Percentiles rank a stretch among this genome's conserved stretches.
These are phyloP conservation scores for Paracoccidioides lutzii DNA, from an alignment of 2,329 filamentous ascomycete genomes.

Conservation along the genomic window DNA sequence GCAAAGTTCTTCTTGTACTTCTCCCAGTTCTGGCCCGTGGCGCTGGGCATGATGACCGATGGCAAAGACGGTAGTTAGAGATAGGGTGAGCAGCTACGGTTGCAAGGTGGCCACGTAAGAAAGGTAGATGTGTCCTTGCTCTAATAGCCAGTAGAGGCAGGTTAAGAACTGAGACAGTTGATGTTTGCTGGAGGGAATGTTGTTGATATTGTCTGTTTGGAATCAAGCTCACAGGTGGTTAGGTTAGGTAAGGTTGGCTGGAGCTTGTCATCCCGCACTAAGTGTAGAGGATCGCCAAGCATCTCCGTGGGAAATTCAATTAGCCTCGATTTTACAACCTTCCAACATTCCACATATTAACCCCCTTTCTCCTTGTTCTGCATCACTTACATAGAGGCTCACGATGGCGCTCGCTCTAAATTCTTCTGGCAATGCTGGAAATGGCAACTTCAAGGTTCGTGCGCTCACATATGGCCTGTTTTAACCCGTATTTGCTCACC, in stretches of 20 bases:
- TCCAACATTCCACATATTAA: slow-evolving; percentile 14
- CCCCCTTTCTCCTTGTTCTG: slow-evolving; percentile 14
- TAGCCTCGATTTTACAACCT: slow-evolving; percentile 2
- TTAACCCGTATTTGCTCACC: slow-evolving; percentile 25
- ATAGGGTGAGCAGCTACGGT: background rate
- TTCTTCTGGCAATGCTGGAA: slow-evolving; percentile 39
- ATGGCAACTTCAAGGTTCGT: slow-evolving; percentile 54
- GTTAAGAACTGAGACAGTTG: background rate
- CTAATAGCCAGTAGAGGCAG: background rate
- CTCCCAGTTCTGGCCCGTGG: slow-evolving; percentile 90
- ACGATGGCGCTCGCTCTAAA: slow-evolving; percentile 40
- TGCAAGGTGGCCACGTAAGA: background rate
- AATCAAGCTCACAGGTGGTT: background rate
- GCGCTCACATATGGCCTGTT: background rate
- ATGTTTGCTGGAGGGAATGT: background rate
- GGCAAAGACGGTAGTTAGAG: slow-evolving; percentile 14
- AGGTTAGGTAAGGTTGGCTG: background rate
- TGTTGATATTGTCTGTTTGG: background rate
- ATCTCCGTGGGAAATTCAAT: slow-evolving; percentile 1
- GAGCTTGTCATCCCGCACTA: slow-evolving; percentile 3
- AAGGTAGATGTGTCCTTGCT: background rate
- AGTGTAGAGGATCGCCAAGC: slow-evolving; percentile 1
- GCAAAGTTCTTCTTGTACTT: slow-evolving; percentile 97
- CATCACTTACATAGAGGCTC: slow-evolving; percentile 17
- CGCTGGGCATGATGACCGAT: slow-evolving; percentile 62